Percentiles rank a stretch among this genome's conserved stretches.
Evolutionary conservation across 2,329 filamentous ascomycete genomes (phyloP).

Genomic region (Rugonectria rugulosa): DNA sequence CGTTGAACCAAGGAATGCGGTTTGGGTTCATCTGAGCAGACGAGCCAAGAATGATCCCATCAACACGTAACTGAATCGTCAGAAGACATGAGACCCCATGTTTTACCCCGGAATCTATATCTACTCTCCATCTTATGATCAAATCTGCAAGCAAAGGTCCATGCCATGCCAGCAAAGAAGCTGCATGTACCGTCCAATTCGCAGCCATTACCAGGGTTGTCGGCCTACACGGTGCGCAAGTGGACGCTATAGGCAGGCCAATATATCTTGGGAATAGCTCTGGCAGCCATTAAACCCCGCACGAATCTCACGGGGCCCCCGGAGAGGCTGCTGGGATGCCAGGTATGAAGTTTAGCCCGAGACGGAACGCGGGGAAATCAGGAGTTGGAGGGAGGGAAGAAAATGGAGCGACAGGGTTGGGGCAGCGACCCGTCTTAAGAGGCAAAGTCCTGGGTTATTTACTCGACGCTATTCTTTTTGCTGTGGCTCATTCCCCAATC

Average conservation of each 20-base stretch:
- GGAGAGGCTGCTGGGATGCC: too few relatives aligned
- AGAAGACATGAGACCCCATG: background rate
- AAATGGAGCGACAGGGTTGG: slow-evolving; percentile 10
- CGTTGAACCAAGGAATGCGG: background rate
- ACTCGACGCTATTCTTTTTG: background rate
- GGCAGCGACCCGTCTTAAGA: slow-evolving; percentile 2
- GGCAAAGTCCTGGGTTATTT: background rate
- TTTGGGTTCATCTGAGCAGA: background rate
- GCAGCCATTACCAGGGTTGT: background rate
- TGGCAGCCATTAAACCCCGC: slow-evolving; percentile 16
- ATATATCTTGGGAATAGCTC: slow-evolving; percentile 3
- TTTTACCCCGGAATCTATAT: background rate
- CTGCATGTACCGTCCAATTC: slow-evolving; percentile 9
- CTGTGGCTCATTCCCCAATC: too few relatives aligned
- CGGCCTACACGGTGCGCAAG: background rate
- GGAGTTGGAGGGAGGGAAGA: background rate
- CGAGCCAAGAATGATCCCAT: slow-evolving; percentile 1
- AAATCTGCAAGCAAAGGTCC: too few relatives aligned
- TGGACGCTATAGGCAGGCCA: slow-evolving; percentile 1
- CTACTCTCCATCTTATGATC: too few relatives aligned
- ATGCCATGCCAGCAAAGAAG: too few relatives aligned
- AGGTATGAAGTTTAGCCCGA: slow-evolving; percentile 6
- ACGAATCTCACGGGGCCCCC: slow-evolving; percentile 7
- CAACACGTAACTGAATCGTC: background rate
- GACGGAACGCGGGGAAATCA: slow-evolving; percentile 17